These are phyloP conservation scores for Psilocybe subaeruginosa DNA, from an alignment of 768 basidiomycete genomes.

Conservation along the genomic window DNA sequence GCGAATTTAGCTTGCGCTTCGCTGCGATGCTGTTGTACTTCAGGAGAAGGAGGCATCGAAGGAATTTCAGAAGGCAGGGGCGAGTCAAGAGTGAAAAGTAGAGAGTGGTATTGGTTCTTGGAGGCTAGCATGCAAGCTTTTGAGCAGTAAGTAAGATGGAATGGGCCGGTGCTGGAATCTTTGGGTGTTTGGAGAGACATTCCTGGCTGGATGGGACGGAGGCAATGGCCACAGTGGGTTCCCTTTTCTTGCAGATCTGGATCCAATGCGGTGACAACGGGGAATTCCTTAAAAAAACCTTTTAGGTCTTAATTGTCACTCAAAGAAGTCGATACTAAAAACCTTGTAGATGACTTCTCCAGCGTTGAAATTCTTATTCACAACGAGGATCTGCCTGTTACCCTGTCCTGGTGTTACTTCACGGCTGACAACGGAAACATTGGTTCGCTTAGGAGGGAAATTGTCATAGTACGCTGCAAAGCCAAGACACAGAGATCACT, in stretches of 20 bases:
- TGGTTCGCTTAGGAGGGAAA: constrained; percentile 76
- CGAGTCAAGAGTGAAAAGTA: constrained; percentile 72
- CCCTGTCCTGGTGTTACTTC: constrained; percentile 29
- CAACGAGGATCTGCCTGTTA: constrained; percentile 59
- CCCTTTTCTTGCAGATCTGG: constrained; percentile 68
- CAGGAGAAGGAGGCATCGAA: constrained; percentile 28
- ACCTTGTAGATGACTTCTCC: constrained; percentile 85
- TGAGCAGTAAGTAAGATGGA: constrained; percentile 74
- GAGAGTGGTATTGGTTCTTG: constrained; percentile 61
- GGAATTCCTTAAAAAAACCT: constrained; percentile 64
- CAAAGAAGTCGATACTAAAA: background rate
- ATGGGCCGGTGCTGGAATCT: constrained; percentile 54
- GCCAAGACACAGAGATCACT: constrained; percentile 15
- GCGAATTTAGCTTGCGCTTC: constrained; percentile 64
- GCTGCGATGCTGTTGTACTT: constrained; percentile 46
- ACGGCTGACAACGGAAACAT: constrained; percentile 60
- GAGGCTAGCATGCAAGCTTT: constrained; percentile 60
- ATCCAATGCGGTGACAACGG: constrained; percentile 74
- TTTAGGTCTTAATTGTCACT: background rate
- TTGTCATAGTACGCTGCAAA: constrained; percentile 71
- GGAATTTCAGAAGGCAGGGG: constrained; percentile 54
- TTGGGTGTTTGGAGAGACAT: constrained; percentile 45
- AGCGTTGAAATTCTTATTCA: constrained; percentile 64
- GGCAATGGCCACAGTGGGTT: constrained; percentile 74
- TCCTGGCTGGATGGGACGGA: constrained; percentile 56